These are phyloP conservation scores for Tuctoria greenei DNA, from an alignment of 176 grass and related monocot genomes.

Conservation along the genomic window DNA sequence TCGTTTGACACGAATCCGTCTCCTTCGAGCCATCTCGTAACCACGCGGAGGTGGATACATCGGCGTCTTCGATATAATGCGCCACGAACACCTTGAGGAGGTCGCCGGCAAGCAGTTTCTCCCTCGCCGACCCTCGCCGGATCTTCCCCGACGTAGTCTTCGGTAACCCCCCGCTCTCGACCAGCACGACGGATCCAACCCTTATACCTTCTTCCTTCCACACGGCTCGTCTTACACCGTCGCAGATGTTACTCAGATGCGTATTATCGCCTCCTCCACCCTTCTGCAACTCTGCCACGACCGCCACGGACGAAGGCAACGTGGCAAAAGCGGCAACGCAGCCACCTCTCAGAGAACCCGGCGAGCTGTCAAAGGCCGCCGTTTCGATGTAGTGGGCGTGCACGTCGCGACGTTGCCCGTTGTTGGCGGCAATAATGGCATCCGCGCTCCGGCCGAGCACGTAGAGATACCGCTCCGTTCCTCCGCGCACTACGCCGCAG, in stretches of 20 bases:
- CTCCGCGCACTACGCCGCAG: constrained; percentile 36
- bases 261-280: not conserved
- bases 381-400: constrained; percentile 53
- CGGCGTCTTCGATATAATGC: not conserved
- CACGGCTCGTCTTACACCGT: constrained; percentile 41
- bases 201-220: constrained; percentile 24
- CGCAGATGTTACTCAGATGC: constrained; percentile 25
- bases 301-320: not conserved
- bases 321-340: constrained; percentile 34
- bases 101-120: constrained; percentile 34
- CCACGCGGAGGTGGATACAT: not conserved
- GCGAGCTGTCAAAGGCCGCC: constrained; percentile 14
- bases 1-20: not conserved
- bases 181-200: constrained; percentile 41
- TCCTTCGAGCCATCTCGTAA: not conserved
- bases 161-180: constrained; percentile 38
- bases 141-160: constrained; percentile 58
- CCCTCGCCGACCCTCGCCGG: constrained; percentile 32
- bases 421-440: not conserved
- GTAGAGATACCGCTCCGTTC: constrained; percentile 46
- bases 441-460: constrained; percentile 42
- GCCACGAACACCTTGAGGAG: constrained; percentile 35
- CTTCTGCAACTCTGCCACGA: constrained; percentile 49
- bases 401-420: not conserved
- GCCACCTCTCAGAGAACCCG: constrained; percentile 31